Evolutionary conservation across 345 rosid genomes (phyloP).

Genomic region (Pseudoturritis turrita): DNA sequence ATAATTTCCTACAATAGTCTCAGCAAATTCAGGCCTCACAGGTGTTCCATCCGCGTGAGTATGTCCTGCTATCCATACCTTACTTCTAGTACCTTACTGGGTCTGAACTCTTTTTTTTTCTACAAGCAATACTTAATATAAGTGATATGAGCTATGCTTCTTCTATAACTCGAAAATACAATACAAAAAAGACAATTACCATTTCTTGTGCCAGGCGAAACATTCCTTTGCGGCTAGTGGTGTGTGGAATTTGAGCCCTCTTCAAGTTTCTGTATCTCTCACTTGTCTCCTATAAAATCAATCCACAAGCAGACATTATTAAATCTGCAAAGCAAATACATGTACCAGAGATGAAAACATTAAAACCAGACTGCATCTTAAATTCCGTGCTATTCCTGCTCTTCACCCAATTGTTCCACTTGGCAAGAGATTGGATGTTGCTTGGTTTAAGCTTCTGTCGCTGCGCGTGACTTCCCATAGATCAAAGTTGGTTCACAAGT

Average conservation of each 20-base stretch:
- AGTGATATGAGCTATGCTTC: not conserved
- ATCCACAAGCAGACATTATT: not conserved
- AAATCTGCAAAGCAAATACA: too few species aligned
- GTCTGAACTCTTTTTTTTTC: not conserved
- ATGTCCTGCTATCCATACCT: not conserved
- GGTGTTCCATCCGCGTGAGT: not conserved
- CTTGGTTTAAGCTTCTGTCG: not conserved
- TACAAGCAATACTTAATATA: not conserved
- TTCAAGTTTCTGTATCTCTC: not conserved
- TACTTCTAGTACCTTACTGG: not conserved
- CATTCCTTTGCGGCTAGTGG: not conserved
- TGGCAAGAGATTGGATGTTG: not conserved
- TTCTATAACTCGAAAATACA: too few species aligned
- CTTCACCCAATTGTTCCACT: not conserved
- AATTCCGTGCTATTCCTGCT: not conserved
- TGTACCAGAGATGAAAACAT: not conserved
- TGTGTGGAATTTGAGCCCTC: not conserved
- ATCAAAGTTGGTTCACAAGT: too few species aligned
- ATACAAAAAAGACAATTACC: not conserved
- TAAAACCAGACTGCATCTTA: not conserved
- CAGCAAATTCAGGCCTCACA: not conserved
- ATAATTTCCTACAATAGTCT: not conserved
- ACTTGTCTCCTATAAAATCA: not conserved
- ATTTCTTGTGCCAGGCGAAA: not conserved
- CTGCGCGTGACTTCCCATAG: not conserved